A percentile compares a stretch with the other conserved stretches of the same genome.
phyloP scores from a whole-genome alignment of 78 protist species.

The Dictyostelium brefeldianum region DNA sequence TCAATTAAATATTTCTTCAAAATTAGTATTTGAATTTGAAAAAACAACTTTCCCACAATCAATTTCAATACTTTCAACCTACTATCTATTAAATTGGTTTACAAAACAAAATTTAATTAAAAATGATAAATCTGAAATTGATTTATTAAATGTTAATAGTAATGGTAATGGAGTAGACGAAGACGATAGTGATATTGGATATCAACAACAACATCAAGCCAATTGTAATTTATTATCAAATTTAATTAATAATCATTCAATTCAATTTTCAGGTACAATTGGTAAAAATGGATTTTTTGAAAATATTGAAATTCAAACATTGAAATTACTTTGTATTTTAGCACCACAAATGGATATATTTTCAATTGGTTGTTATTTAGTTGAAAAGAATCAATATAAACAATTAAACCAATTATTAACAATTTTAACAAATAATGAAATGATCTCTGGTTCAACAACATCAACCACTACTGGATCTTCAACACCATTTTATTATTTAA shows the following conservation, averaged over 20 bases:
- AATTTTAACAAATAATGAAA: neutral
- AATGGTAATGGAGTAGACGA: neutral
- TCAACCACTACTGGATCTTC: too few relatives aligned
- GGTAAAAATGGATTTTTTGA: conserved; percentile 12
- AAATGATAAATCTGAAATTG: neutral
- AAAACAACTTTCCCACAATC: neutral
- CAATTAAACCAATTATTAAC: conserved; percentile 6
- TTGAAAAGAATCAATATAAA: conserved; percentile 56
- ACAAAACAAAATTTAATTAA: conserved; percentile 39
- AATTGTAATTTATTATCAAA: conserved; percentile 3
- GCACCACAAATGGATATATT: neutral
- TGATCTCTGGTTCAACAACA: neutral
- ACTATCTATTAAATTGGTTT: conserved; percentile 47
- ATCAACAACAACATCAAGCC: neutral
- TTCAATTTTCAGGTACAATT: neutral
- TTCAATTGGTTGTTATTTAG: conserved; percentile 43
- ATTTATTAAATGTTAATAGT: neutral
- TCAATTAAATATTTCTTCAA: neutral
- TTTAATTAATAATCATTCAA: neutral
- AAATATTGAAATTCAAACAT: conserved; percentile 6
- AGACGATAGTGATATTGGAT: neutral
- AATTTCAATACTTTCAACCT: neutral
- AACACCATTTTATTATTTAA: conserved; percentile 42
- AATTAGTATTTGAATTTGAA: neutral
- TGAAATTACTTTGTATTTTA: neutral